Conservation (phyloP, 2,329 filamentous ascomycete species). For the Fusarium vanettenii region DNA sequence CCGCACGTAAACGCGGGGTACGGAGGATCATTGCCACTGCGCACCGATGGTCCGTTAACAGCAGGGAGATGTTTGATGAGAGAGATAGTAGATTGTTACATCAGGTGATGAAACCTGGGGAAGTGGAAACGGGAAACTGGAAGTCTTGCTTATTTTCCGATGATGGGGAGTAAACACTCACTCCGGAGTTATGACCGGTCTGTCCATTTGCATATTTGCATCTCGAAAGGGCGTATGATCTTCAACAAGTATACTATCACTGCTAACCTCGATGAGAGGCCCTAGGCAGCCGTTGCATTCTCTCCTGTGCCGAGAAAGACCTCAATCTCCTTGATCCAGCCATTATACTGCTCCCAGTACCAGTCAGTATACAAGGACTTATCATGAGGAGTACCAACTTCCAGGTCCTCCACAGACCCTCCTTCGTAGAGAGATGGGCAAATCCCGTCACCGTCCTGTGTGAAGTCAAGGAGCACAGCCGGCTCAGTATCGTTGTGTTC, state of each 20-base stretch:
- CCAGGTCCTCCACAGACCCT: not conserved
- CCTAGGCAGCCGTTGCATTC: too few relatives aligned
- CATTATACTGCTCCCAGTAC: too few relatives aligned
- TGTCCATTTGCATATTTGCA: too few relatives aligned
- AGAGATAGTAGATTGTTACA: not conserved
- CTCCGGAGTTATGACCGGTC: too few relatives aligned
- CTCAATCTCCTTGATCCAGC: too few relatives aligned
- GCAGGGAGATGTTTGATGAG: not conserved
- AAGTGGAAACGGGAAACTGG: not conserved
- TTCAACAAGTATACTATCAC: too few relatives aligned
- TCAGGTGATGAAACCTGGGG: not conserved
- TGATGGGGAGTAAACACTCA: too few relatives aligned
- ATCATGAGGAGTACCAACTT: not conserved
- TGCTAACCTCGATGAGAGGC: too few relatives aligned
- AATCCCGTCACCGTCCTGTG: not conserved
- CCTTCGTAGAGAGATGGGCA: not conserved
- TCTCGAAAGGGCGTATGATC: too few relatives aligned
- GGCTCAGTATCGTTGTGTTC: not conserved
- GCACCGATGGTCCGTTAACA: not conserved
- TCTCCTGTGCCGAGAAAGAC: too few relatives aligned
- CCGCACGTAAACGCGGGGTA: not conserved
- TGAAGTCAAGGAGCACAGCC: not conserved
- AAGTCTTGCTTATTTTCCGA: not conserved
- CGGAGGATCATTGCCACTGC: not conserved
- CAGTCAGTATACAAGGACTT: too few relatives aligned